These are phyloP conservation scores for Picochlorum sp. DNA, from an alignment of 139 green algal species.

Conservation along the genomic window DNA sequence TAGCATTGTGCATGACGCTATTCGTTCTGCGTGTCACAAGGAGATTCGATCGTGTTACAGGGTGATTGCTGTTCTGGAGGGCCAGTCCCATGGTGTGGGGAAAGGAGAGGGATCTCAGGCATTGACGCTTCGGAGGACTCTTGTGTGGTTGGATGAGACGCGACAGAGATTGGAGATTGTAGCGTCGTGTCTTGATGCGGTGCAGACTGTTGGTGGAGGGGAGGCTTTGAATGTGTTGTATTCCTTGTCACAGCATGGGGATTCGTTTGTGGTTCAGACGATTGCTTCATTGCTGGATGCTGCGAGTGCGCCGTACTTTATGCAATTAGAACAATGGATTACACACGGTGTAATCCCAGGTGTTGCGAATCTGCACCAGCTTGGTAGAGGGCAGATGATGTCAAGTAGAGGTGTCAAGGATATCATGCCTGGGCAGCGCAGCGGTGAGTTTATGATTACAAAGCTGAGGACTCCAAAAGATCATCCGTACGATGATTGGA, in stretches of 20 bases:
- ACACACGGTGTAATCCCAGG: slow-evolving; percentile 70
- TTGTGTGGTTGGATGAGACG: slow-evolving; percentile 78
- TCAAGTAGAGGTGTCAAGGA: slow-evolving; percentile 24
- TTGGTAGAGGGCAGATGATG: neutral
- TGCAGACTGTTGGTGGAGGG: slow-evolving; percentile 42
- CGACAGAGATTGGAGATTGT: slow-evolving; percentile 66
- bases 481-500: slow-evolving; percentile 45
- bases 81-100: slow-evolving; percentile 30
- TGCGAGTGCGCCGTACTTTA: slow-evolving; percentile 72
- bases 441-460: slow-evolving; percentile 8
- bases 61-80: slow-evolving; percentile 81
- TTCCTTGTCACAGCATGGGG: slow-evolving; percentile 60
- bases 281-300: slow-evolving; percentile 47
- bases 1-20: slow-evolving; percentile 20
- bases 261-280: slow-evolving; percentile 53
- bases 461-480: neutral
- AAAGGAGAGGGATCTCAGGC: neutral
- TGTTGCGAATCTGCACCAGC: neutral
- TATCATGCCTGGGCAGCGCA: slow-evolving; percentile 9
- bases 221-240: slow-evolving; percentile 57
- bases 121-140: slow-evolving; percentile 73
- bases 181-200: slow-evolving; percentile 56
- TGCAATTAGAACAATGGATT: slow-evolving; percentile 75
- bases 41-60: slow-evolving; percentile 78
- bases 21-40: slow-evolving; percentile 21